Base-by-base conservation (phyloP, 352 stramenopile species). In the Phytopythium chamaehyphon region DNA sequence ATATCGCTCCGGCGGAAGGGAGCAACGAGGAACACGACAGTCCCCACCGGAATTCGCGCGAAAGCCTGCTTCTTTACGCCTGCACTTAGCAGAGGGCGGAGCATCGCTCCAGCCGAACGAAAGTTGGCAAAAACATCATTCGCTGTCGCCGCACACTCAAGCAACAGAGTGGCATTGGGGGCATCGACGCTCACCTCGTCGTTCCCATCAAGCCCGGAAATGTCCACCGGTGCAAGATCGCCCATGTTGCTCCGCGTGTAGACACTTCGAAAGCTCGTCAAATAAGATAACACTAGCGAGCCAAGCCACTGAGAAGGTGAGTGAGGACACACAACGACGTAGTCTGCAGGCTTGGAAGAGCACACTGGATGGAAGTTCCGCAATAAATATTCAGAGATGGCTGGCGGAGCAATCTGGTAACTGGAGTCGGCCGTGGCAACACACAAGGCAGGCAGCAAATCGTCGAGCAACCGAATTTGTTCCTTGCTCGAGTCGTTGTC, bases 321-420 rank as follows among this genome's bases (percentile, higher is more conserved):
- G 3, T 83, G 69, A 5, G 81, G 81, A 24, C 81, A 91, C 24
- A 91, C 66, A 31, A 91, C 73, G 12, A 74, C 76, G 48, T 88
- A 91, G 45, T 91, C 79, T 24, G 89, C 56, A 22, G 76, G 76
- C 56, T 91, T 91, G 1, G 73, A 63, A 8, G 66, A 66, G 16
- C 70, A 66, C 9, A 90, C 66, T 2, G 81, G 81, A 45, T 88
- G 71, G n/a, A 91, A 67, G 52, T 71, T 64, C 33, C 81, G 81
- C 52, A 91, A 75, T 69, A 75, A 64, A 72, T 81, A 89, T 71
- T 90, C 81, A 24, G 81, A 87, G 57, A 91, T 57, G n/a, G 76
- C 44, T 22, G 65, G 61, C 23, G 77, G 65, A 24, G 78, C 69
- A 10, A 88, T 68, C 14, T 83, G 47, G 18, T 83, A 70, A 50